Base-by-base conservation (phyloP, 352 stramenopile genomes). In the Globisporangium cylindrosporum region DNA sequence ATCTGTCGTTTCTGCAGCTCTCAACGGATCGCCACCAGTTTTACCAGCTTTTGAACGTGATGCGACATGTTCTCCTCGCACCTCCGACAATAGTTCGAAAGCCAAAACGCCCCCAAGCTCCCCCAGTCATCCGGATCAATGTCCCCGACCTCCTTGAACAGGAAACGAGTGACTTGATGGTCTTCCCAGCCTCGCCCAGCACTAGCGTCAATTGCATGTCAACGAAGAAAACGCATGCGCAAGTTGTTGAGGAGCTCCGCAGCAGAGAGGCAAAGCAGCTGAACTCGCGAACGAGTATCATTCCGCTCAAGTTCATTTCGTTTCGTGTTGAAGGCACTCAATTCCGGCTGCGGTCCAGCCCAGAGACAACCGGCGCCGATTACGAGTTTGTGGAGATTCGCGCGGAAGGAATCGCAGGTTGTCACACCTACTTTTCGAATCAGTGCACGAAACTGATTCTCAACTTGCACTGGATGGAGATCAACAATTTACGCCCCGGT, bases 401-500 rank as follows among this genome's bases (percentile, higher is more conserved):
- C 4, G 78, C 84, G 12, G 75, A 91, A 51, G 78, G 79, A 3
- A 74, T 92, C 34, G 81, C 78, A 15, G 86, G 88, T 2, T 81
- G 72, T 4, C 88, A 95, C 38, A 87, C 76, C 12, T 94, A 82
- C 70, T 93, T 86, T 43, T 73, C 77, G 10, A 90, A 80, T 67
- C 80, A 91, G 34, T 87, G 78, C 38, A 92, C 84, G 1, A 94
- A 94, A 69, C 76, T 95, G 10, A 79, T 72, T 4, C 57, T 95
- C 22, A 94, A 91, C 27, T 63, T 93, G 15, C 81, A 94, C 63
- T 94, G 84, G 86, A 78, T 94, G 25, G 86, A 94, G 68, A 86
- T 95, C 29, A 92, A 81, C 48, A 95, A 95, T 56, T 32, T 94
- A 36, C 80, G 82, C n/a, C 86, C 88, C 0, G 88, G 85, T 3